Evolutionary conservation across 768 basidiomycete genomes (phyloP).

Genomic region (Cystofilobasidium macerans): DNA sequence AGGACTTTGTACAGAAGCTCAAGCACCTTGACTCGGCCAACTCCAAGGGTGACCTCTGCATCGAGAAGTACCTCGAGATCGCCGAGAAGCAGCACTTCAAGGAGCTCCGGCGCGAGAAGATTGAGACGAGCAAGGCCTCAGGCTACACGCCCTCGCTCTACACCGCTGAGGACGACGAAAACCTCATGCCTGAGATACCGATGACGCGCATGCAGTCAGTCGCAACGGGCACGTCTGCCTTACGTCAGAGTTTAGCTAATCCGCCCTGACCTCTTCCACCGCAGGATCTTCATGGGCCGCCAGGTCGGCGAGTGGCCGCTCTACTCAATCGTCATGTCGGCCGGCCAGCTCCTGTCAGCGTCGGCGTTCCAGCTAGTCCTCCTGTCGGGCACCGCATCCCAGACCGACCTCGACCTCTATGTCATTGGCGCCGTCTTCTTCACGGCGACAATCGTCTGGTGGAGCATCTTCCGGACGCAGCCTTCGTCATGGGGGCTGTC

Average conservation of each 20-base stretch:
- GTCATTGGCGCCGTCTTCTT: conserved; percentile 81
- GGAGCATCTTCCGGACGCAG: conserved; percentile 60
- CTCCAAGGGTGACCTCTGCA: conserved; percentile 80
- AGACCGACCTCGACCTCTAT: conserved; percentile 69
- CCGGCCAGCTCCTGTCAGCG: conserved; percentile 47
- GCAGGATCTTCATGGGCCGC: conserved; percentile 58
- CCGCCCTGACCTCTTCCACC: not conserved
- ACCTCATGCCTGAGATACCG: conserved; percentile 25
- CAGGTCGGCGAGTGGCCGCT: conserved; percentile 77
- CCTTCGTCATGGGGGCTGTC: conserved; percentile 80
- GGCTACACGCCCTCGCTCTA: conserved; percentile 22
- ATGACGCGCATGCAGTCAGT: conserved; percentile 15
- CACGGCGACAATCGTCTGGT: conserved; percentile 70
- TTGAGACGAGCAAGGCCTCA: conserved; percentile 22
- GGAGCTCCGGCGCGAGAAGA: conserved; percentile 71
- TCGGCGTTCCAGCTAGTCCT: conserved; percentile 92
- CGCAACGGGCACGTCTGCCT: not conserved
- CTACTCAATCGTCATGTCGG: conserved; percentile 42
- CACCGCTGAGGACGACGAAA: conserved; percentile 25
- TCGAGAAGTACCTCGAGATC: conserved; percentile 79
- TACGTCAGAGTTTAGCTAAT: not conserved
- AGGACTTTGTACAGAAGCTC: conserved; percentile 75
- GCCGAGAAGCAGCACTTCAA: conserved; percentile 90
- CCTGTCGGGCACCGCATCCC: conserved; percentile 76
- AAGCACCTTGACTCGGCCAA: conserved; percentile 69